phyloP scores from a whole-genome alignment of 2,329 filamentous ascomycete species.

The Diplodia corticola region DNA sequence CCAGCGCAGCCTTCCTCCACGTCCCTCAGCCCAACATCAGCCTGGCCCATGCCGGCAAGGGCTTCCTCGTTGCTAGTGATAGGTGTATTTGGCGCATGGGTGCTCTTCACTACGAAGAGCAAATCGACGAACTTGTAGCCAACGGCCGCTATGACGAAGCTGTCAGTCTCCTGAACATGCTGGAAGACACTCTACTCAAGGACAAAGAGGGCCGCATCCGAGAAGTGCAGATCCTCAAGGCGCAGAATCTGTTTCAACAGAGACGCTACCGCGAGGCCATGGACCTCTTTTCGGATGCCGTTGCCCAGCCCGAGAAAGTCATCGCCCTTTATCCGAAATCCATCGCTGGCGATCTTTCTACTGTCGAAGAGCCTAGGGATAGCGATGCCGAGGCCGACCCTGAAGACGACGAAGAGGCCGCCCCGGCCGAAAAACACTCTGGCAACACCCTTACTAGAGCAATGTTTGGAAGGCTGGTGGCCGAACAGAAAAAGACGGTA shows the following conservation, averaged over 20 bases:
- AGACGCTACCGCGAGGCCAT: slow-evolving; percentile 83
- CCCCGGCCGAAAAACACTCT: slow-evolving; percentile 27
- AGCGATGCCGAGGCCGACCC: slow-evolving; percentile 36
- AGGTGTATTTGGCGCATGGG: slow-evolving; percentile 95
- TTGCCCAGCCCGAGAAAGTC: slow-evolving; percentile 85
- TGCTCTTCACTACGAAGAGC: slow-evolving; percentile 84
- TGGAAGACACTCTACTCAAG: slow-evolving; percentile 85
- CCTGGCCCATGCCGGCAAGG: slow-evolving; percentile 93
- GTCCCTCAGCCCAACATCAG: slow-evolving; percentile 92
- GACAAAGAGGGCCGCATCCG: slow-evolving; percentile 80
- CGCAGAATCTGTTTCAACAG: slow-evolving; percentile 77
- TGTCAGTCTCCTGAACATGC: slow-evolving; percentile 81
- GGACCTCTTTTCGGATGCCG: slow-evolving; percentile 87
- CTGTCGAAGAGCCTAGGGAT: slow-evolving; percentile 54
- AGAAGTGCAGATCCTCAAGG: slow-evolving; percentile 89
- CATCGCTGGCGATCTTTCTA: slow-evolving; percentile 80
- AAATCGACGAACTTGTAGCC: slow-evolving; percentile 78
- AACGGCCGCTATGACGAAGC: slow-evolving; percentile 82
- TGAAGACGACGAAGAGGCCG: slow-evolving; percentile 27
- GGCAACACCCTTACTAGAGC: slow-evolving; percentile 32
- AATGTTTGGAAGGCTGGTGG: slow-evolving; percentile 51
- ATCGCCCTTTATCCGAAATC: slow-evolving; percentile 78
- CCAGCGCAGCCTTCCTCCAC: slow-evolving; percentile 80
- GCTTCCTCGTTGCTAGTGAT: slow-evolving; percentile 90
- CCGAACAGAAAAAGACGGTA: slow-evolving; percentile 44